Evolutionary conservation across 208 protist species (phyloP).

Genomic region (Wallacemonas sp.): DNA sequence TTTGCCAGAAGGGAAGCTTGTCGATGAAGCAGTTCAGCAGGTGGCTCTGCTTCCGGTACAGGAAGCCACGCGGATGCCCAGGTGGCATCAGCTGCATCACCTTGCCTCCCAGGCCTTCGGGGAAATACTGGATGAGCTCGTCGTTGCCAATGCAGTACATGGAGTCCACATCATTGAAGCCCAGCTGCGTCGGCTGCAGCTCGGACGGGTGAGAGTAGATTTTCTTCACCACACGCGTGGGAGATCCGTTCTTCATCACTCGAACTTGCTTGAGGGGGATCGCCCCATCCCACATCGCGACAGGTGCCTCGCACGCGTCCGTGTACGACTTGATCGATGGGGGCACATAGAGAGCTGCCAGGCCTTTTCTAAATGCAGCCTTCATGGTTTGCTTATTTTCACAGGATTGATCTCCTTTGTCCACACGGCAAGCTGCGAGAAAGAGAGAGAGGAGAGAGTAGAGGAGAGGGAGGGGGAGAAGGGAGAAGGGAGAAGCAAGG

Average conservation of each 20-base stretch:
- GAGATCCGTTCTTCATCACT: constrained; percentile 48
- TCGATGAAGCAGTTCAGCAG: constrained; percentile 89
- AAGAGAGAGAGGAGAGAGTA: neutral
- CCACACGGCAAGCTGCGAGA: constrained; percentile 11
- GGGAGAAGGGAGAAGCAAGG: neutral
- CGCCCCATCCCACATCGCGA: constrained; percentile 83
- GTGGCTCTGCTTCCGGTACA: constrained; percentile 90
- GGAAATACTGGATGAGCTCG: constrained; percentile 82
- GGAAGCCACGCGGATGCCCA: constrained; percentile 86
- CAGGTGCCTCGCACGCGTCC: constrained; percentile 86
- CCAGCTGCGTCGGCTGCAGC: constrained; percentile 50
- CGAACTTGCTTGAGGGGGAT: constrained; percentile 79
- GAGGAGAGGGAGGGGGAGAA: neutral
- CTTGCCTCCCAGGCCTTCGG: constrained; percentile 87
- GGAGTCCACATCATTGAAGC: constrained; percentile 86
- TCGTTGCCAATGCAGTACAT: constrained; percentile 93
- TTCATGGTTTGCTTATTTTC: constrained; percentile 49
- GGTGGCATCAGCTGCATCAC: constrained; percentile 92
- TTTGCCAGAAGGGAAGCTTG: constrained; percentile 82
- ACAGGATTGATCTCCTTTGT: no score
- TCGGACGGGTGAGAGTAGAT: constrained; percentile 83
- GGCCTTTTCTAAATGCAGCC: constrained; percentile 42
- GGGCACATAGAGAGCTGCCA: constrained; percentile 58
- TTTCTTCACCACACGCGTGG: constrained; percentile 59
- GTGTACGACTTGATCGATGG: constrained; percentile 74